Evolutionary conservation across 1,284 basidiomycete genomes (phyloP), one percentile per base, ranked within the genome.

Genomic region (Pseudozyma pruni): DNA sequence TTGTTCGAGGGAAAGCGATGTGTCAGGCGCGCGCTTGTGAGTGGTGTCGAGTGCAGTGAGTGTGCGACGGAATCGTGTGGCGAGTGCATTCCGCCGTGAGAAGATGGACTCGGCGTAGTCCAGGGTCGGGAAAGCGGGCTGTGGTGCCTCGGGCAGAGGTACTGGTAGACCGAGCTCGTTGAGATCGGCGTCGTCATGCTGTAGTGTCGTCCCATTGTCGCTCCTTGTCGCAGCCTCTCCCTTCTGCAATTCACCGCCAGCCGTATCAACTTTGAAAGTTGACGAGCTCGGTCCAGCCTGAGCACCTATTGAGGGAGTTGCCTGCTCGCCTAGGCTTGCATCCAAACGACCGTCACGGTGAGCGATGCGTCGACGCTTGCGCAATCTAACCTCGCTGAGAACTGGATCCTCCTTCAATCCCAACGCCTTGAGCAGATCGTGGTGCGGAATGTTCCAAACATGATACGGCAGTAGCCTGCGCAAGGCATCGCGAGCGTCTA

Each of bases 391-490:
- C 17, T 55, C 46, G 23, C 45, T 54, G 14, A 51, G 55, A 11
- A 72, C 52, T 4, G 69, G 69, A 27, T 72, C 69, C 8, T 63
- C 34, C 13, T 47, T 52, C 29, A 61, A 20, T 14, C 34, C 64
- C 3, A 69, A 27, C 6, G 60, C 42, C 11, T 48, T 44, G 14
- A 74, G 48, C 20, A 80, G 44, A 39, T 80, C 80, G 33, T 66
- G 58, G 32, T 79, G 74, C 4, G 76, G 72, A 2, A 79, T 70
- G 56, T 79, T 71, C 71, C 71, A 81, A 31, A 81, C 76, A 33
- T 81, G 80, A 42, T 76, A 81, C 2, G 80, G 80, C 25, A 81
- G 45, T 9, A 81, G 59, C 5, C 80, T 49, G 5, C 43, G 58
- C 20, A 80, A 66, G 2, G 76, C 74, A 39, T 81, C 80, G 20